A percentile compares a stretch with the other conserved stretches of the same genome.
These are phyloP conservation scores for Colletotrichum tamarilloi DNA, from an alignment of 2,329 filamentous ascomycete species.

Conservation along the genomic window DNA sequence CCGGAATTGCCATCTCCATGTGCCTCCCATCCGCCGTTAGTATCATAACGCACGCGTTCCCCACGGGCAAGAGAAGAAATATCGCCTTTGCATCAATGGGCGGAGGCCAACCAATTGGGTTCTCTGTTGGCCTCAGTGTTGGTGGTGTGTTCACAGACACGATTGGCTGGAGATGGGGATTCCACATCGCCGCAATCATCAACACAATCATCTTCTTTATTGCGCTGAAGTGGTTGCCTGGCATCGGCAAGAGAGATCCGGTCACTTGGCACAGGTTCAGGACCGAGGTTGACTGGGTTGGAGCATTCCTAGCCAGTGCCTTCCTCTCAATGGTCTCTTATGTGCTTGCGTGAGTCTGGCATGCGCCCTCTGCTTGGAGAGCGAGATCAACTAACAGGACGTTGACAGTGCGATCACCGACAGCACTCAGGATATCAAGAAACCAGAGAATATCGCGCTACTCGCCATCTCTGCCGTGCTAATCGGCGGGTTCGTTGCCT, in stretches of 20 bases:
- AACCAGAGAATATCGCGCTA: slow-evolving; percentile 54
- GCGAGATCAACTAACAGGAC: background rate
- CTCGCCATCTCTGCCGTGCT: slow-evolving; percentile 54
- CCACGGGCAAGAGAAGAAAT: slow-evolving; percentile 37
- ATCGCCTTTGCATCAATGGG: slow-evolving; percentile 46
- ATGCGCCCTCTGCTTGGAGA: background rate
- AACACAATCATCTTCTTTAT: slow-evolving; percentile 55
- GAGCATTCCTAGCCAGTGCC: slow-evolving; percentile 19
- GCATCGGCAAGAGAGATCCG: slow-evolving; percentile 57
- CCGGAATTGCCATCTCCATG: slow-evolving; percentile 34
- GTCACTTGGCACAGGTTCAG: slow-evolving; percentile 32
- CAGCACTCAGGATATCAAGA: slow-evolving; percentile 44
- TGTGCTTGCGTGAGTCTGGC: slow-evolving; percentile 45
- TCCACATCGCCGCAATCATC: slow-evolving; percentile 32
- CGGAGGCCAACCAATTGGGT: slow-evolving; percentile 34
- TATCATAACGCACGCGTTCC: slow-evolving; percentile 32
- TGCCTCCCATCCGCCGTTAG: slow-evolving; percentile 34
- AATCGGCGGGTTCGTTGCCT: slow-evolving; percentile 62
- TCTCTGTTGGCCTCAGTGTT: slow-evolving; percentile 30
- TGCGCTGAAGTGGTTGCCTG: slow-evolving; percentile 51
- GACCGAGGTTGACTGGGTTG: slow-evolving; percentile 33
- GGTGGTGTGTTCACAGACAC: slow-evolving; percentile 34
- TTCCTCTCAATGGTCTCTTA: slow-evolving; percentile 30
- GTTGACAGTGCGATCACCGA: slow-evolving; percentile 19
- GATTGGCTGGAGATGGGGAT: slow-evolving; percentile 31